A percentile compares a stretch with the other conserved stretches of the same genome.
Conservation (phyloP, 106 monocot species). For the Dendrobium catenatum region DNA sequence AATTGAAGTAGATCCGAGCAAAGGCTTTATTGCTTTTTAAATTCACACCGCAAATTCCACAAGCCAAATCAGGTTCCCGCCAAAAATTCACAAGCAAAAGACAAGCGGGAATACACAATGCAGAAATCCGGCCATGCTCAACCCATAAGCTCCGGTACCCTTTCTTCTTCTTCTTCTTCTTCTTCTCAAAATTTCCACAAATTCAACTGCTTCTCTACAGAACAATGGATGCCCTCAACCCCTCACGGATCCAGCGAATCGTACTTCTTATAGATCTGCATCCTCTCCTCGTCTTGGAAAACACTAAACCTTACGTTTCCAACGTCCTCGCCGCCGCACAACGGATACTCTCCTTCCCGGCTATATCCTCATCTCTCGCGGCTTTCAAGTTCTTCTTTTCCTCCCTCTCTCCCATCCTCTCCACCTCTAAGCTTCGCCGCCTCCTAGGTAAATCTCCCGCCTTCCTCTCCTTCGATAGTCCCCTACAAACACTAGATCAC, state of each 20-base stretch:
- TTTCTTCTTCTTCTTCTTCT: background rate
- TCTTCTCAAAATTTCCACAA: background rate
- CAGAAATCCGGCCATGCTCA: background rate
- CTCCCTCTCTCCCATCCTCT: slow-evolving; percentile 70
- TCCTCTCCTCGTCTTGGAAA: slow-evolving; percentile 30
- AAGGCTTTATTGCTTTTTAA: no score
- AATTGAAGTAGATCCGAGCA: no score
- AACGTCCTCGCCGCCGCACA: slow-evolving; percentile 22
- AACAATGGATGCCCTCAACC: slow-evolving; percentile 3
- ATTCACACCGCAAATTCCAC: background rate
- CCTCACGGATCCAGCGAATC: slow-evolving; percentile 31
- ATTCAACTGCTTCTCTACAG: background rate
- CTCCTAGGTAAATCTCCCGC: slow-evolving; percentile 38
- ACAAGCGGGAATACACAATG: background rate
- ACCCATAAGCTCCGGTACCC: background rate
- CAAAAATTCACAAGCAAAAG: background rate
- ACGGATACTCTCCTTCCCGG: slow-evolving; percentile 31
- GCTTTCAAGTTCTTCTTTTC: slow-evolving; percentile 63
- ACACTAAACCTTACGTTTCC: slow-evolving; percentile 14
- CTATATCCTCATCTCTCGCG: slow-evolving; percentile 42
- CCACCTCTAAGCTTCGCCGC: slow-evolving; percentile 47
- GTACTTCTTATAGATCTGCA: slow-evolving; percentile 64
- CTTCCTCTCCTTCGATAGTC: slow-evolving; percentile 20
- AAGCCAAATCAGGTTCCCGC: background rate
- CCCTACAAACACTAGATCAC: slow-evolving; percentile 27